Base-by-base conservation (phyloP, 2,329 filamentous ascomycete genomes). In the Gliomastix tumulicola region DNA sequence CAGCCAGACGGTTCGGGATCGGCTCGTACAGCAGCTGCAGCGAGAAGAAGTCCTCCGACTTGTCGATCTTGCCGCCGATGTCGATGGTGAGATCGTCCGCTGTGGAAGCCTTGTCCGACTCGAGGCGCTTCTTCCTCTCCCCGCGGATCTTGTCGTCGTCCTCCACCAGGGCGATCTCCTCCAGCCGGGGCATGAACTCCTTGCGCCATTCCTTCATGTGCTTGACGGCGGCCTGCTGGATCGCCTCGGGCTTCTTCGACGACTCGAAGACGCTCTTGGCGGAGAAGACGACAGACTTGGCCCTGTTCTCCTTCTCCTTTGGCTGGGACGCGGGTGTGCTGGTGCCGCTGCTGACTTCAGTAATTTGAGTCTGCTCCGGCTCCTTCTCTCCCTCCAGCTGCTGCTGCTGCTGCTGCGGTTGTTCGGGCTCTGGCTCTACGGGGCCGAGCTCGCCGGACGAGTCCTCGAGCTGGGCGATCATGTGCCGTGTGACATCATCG, bases 171-270 rank as follows among this genome's bases (percentile, higher is more conserved):
- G 80, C 60, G 4, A 88, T 74, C 46, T 90, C 82, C 33, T 78
- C 79, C 1, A 94, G 67, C 31, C 82, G 75, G 15, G 70, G 62
- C n/a, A 88, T 66, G 2, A 90, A 79, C 21, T 77, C 71, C 19
- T 76, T 71, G 40, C 79, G 70, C 89, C 88, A 95, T n/a, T 79
- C 74, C 43, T 88, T 79, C 49, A 89, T 86, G 49, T 85, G 76
- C 30, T 69, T 63, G 11, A 92, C 56, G 2, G 84, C 77, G 6
- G 76, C 75, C 19, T 51, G 55, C 17, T 69, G 61, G 12, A 74
- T 53, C 6, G 49, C 44, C 11, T 52, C 38, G 11, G 30, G 20
- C 19, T 22, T 22, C 30, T 32, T 22, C n/a, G 19, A 42, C 37
- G 25, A 10, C n/a, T n/a, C n/a, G n/a, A n/a, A n/a, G n/a, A n/a